Base-by-base conservation (phyloP, 2,329 filamentous ascomycete genomes). In the Colletotrichum musicola region DNA sequence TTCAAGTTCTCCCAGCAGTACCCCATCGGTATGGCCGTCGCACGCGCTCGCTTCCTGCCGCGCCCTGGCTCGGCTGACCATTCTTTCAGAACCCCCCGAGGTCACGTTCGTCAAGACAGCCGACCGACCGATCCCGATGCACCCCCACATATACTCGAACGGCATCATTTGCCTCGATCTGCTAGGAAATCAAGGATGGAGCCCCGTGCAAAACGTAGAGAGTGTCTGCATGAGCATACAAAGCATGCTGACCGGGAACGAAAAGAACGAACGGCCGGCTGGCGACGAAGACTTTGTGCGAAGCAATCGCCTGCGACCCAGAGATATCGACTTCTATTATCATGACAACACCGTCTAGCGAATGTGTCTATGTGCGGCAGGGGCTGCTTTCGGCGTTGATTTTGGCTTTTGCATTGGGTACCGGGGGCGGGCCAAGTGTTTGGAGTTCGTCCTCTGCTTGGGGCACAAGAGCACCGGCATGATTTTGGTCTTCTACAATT, bases 121-220 rank as follows among this genome's bases (percentile, higher is more conserved):
- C 40, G 84, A 87, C 74, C 87, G 89, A 51, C 86, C 87, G 44
- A 95, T 99, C 75, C 96, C 96, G 1, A 95, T 97, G 79, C 96
- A 99, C 76, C 96, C 96, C 3, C 96, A 99, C 82, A 93, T 99
- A 80, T 99, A 99, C 84, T 96, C 93, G 74, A 99, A 99, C 80
- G 96, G 96, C 74, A 97, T 98, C 79, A 99, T 99, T 77, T 99
- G 96, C 76, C 91, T 99, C 56, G 96, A 99, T 75, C 88, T 99
- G 1, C 89, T 99, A 9, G 94, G 94, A 60, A 85, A 88, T 10
- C 91, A 94, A 71, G 96, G 96, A 64, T 99, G 96, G 96, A 96
- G 92, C 55, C 96, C 96, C 0, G 95, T 99, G 0, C 96, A 99
- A 78, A 98, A 95, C 68, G 96, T 98, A 9, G 95, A 98, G 83